Evolutionary conservation across 1,139 yeast species (phyloP).

Genomic region (Debaryomyces subglobosus): DNA sequence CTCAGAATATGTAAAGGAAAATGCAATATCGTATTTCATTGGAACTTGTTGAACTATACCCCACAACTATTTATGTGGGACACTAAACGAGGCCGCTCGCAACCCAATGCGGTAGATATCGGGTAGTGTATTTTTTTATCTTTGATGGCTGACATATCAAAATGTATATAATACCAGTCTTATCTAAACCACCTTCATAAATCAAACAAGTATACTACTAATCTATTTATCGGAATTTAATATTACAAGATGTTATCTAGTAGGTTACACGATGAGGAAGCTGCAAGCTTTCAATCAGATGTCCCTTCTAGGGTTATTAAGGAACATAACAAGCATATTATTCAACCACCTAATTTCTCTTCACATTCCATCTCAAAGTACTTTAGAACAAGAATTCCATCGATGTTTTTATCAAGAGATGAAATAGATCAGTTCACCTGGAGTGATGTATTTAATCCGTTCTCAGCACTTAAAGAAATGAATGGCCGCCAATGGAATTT

Average conservation of each 20-base stretch:
- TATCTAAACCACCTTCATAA: background rate
- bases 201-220: background rate
- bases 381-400: slow-evolving; percentile 31
- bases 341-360: slow-evolving; percentile 36
- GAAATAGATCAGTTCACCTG: slow-evolving; percentile 32
- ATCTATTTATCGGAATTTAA: background rate
- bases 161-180: background rate
- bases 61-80: background rate
- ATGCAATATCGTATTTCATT: too few species aligned
- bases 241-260: background rate
- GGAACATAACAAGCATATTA: slow-evolving; percentile 35
- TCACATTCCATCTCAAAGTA: slow-evolving; percentile 28
- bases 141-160: background rate
- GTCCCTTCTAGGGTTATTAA: slow-evolving; percentile 16
- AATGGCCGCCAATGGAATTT: slow-evolving; percentile 25
- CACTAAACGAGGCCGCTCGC: background rate
- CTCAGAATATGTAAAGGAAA: background rate
- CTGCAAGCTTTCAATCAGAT: background rate
- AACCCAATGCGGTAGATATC: background rate
- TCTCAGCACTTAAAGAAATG: slow-evolving; percentile 19
- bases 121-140: background rate
- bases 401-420: slow-evolving; percentile 35
- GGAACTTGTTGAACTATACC: background rate
- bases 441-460: slow-evolving; percentile 39
- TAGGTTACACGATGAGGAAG: background rate